phyloP scores from a whole-genome alignment of 352 stramenopile genomes.

The Pythium phragmitis region DNA sequence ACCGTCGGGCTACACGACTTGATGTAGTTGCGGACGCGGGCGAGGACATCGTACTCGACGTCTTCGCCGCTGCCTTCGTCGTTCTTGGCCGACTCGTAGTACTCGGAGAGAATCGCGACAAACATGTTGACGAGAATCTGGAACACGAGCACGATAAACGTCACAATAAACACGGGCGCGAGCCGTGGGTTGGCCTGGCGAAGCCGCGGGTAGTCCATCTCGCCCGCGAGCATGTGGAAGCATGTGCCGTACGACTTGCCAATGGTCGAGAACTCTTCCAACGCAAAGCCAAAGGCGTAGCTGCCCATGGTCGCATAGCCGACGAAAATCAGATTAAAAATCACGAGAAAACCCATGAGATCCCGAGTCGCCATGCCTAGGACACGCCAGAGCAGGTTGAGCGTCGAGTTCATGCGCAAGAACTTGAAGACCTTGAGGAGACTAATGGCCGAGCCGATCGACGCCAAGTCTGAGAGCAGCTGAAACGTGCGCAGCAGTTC shows the following conservation, averaged over 20 bases:
- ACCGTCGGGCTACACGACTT: conserved; percentile 75
- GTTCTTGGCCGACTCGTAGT: conserved; percentile 84
- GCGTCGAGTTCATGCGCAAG: conserved; percentile 87
- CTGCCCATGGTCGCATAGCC: conserved; percentile 85
- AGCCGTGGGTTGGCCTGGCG: conserved; percentile 78
- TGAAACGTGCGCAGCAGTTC: conserved; percentile 68
- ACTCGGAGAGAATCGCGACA: conserved; percentile 87
- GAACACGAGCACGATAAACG: conserved; percentile 85
- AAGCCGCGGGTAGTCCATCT: conserved; percentile 78
- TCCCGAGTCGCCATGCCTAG: conserved; percentile 82
- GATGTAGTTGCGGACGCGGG: conserved; percentile 74
- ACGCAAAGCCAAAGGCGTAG: conserved; percentile 79
- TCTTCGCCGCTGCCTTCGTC: conserved; percentile 66
- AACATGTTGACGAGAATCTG: conserved; percentile 91
- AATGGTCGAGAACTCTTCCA: conserved; percentile 85
- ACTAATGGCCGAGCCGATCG: conserved; percentile 72
- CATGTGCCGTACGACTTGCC: conserved; percentile 80
- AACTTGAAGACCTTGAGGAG: conserved; percentile 90
- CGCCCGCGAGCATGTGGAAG: conserved; percentile 86
- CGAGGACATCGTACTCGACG: conserved; percentile 87
- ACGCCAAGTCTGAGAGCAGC: conserved; percentile 72
- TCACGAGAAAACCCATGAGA: conserved; percentile 87
- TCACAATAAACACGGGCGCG: conserved; percentile 80
- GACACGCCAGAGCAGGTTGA: conserved; percentile 85
- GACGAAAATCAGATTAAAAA: conserved; percentile 88